Evolutionary conservation across 1,284 basidiomycete species (phyloP).

Genomic region (Moesziomyces antarcticus): DNA sequence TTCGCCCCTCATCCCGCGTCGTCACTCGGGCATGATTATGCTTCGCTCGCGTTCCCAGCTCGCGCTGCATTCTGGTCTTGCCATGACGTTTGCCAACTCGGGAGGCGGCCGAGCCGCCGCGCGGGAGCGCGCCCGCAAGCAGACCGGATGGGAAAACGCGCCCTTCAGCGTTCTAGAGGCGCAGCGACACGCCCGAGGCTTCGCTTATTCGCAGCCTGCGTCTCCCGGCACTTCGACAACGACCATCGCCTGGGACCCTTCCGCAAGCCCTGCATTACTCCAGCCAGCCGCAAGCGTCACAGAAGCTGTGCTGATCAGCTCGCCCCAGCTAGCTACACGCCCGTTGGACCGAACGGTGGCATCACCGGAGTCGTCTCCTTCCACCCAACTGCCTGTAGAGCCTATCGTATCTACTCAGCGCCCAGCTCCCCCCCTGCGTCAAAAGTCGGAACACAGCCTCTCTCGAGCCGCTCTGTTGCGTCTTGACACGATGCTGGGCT

Average conservation of each 20-base stretch:
- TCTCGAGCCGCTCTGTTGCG: constrained; percentile 26
- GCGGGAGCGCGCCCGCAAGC: constrained; percentile 50
- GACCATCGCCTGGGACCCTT: constrained; percentile 27
- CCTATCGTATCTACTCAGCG: neutral
- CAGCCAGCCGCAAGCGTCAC: constrained; percentile 22
- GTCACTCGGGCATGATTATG: constrained; percentile 58
- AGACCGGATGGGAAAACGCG: constrained; percentile 50
- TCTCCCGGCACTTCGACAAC: constrained; percentile 29
- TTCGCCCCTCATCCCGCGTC: constrained; percentile 39
- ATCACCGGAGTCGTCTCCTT: constrained; percentile 21
- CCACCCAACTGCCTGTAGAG: constrained; percentile 10
- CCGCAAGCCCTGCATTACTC: constrained; percentile 11
- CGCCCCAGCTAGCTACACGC: constrained; percentile 18
- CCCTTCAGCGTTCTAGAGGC: constrained; percentile 60
- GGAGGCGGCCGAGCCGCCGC: constrained; percentile 58
- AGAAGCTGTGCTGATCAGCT: constrained; percentile 5
- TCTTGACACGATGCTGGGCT: constrained; percentile 27
- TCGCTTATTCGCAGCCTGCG: constrained; percentile 38
- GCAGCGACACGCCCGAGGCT: constrained; percentile 27
- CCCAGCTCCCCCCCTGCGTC: constrained; percentile 8
- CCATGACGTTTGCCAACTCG: constrained; percentile 40
- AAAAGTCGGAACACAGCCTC: constrained; percentile 30
- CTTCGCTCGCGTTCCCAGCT: constrained; percentile 55
- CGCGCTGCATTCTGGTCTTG: constrained; percentile 42
- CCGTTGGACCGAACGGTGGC: constrained; percentile 3